These are phyloP conservation scores for Xanthoparmelia taractica DNA, from an alignment of 495 filamentous ascomycete species.

Conservation along the genomic window DNA sequence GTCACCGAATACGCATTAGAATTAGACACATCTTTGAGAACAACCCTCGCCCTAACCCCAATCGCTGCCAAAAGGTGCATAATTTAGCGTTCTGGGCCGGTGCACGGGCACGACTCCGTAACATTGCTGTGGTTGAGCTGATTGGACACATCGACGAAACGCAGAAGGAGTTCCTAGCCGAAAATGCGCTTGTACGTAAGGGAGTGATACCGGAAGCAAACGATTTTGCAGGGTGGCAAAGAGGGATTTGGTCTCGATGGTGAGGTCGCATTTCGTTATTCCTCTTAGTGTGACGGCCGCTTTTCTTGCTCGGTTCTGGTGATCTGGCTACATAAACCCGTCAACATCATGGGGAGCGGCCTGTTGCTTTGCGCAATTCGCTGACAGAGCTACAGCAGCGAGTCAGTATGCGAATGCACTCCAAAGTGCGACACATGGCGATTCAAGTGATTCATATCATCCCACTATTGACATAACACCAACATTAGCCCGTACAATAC, in stretches of 20 bases:
- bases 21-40: not conserved
- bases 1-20: not conserved
- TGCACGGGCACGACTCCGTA: not conserved
- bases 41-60: not conserved
- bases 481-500: not conserved
- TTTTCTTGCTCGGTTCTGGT: not conserved
- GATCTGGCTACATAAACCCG: not conserved
- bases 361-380: not conserved
- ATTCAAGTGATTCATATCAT: not conserved
- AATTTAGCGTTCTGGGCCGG: slow-evolving; percentile 2
- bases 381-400: not conserved
- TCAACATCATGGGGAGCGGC: not conserved
- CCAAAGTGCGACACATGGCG: not conserved
- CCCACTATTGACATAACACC: not conserved
- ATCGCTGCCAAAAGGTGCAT: slow-evolving; percentile 1
- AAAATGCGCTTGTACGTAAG: not conserved
- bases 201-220: not conserved
- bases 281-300: not conserved
- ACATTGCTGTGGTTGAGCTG: slow-evolving; percentile 6
- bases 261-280: not conserved
- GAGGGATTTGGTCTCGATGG: not conserved
- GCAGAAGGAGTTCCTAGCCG: not conserved
- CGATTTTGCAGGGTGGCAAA: not conserved
- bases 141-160: slow-evolving; percentile 3
- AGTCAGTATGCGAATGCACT: not conserved